A percentile compares a stretch with the other conserved stretches of the same genome.
Conservation (phyloP, 306 rosid genomes). For the Vachellia pachyceras region DNA sequence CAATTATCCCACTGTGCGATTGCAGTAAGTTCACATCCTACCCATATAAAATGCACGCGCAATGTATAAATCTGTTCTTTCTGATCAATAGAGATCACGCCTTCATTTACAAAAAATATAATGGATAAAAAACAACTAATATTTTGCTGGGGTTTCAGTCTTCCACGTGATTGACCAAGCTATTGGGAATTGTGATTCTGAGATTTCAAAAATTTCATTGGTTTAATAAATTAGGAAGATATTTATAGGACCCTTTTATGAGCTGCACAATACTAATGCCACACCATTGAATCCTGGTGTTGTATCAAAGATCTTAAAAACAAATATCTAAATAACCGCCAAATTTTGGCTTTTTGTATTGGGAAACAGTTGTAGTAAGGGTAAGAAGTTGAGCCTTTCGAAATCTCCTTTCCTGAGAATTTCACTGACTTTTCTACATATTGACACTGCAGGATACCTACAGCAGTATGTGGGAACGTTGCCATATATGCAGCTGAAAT, state of each 20-base stretch:
- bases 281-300: neutral
- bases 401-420: constrained; percentile 4
- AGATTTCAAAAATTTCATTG: neutral
- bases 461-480: constrained; percentile 52
- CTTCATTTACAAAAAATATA: constrained; percentile 23
- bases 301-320: neutral
- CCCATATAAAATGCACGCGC: neutral
- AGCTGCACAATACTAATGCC: neutral
- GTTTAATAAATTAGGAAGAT: constrained; percentile 26
- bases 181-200: neutral
- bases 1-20: constrained; percentile 82
- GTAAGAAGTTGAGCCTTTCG: neutral
- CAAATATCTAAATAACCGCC: neutral
- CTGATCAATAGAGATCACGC: constrained; percentile 20
- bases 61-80: neutral
- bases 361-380: neutral
- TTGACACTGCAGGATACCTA: constrained; percentile 68
- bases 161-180: neutral
- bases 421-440: constrained; percentile 31
- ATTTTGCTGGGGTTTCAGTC: constrained; percentile 19
- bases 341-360: neutral
- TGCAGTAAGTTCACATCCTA: constrained; percentile 75
- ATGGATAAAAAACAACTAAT: neutral
- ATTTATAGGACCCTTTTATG: neutral
- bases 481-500: constrained; percentile 83